Evolutionary conservation across 495 filamentous ascomycete genomes (phyloP), one percentile per base, ranked within the genome.

Genomic region (Apodospora peruviana): DNA sequence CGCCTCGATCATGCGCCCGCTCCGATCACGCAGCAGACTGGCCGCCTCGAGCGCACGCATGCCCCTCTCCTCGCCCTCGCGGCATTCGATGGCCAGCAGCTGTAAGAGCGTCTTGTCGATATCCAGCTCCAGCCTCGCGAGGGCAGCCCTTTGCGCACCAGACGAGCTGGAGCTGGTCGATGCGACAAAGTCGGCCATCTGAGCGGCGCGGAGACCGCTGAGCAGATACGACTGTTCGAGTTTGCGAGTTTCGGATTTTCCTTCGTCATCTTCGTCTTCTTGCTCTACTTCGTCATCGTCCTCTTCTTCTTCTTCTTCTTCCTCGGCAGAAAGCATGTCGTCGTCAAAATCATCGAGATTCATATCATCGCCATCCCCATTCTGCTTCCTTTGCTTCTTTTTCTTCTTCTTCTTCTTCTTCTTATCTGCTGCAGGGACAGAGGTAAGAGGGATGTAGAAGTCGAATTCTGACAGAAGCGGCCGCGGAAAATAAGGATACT

Each of bases 401-500:
- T 34, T 70, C 62, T 50, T 74, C 68, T 11, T 62, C 58, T 43
- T 75, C 65, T 44, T 67, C 57, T 12, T 64, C 46, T 34, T 59
- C 53, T 48, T 68, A 16, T 61, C 55, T 48, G 66, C 58, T 3
- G 54, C 51, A 12, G 66, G 54, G 40, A 70, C 68, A 2, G 77
- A 80, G 5, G 83, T 80, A 35, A 95, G 70, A 1, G 93, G 93
- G 19, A 97, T 79, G 39, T 82, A 77, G 71, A 98, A 95, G 35
- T 91, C 89, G 59, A 97, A 97, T 66, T 98, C 93, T 50, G 81
- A 87, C 32, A 98, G 85, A 36, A 96, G 70, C 0, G 93, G 90
- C 4, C 89, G 84, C 0, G 93, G 93, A 71, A 96, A 97, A 73
- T 95, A 96, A 3, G 93, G 93, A 62, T 96, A 82, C 60, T 85